phyloP scores from a whole-genome alignment of 352 stramenopile species.

The Elongisporangium undulatum region DNA sequence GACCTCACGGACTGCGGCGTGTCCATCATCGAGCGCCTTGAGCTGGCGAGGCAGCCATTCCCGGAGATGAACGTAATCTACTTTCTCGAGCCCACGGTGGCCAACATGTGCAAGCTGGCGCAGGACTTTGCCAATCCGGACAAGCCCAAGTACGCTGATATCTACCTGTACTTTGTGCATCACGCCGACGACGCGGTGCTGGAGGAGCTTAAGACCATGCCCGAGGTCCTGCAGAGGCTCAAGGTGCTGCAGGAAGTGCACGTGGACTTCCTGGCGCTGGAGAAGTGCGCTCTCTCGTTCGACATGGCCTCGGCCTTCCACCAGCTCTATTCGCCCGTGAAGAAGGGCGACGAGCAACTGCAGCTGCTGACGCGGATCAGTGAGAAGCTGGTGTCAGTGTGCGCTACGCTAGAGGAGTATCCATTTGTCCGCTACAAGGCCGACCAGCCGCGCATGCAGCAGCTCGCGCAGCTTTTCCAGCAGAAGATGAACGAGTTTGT shows the following conservation, averaged over 20 bases:
- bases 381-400: constrained; percentile 94
- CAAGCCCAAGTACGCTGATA: constrained; percentile 91
- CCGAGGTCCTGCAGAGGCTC: constrained; percentile 74
- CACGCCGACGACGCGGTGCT: constrained; percentile 77
- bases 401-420: constrained; percentile 96
- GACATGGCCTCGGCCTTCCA: constrained; percentile 86
- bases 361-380: constrained; percentile 63
- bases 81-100: constrained; percentile 85
- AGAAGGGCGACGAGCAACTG: constrained; percentile 33
- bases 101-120: constrained; percentile 82
- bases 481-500: constrained; percentile 96
- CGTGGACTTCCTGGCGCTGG: constrained; percentile 94
- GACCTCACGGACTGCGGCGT: constrained; percentile 97
- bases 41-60: constrained; percentile 94
- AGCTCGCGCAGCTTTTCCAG: constrained; percentile 91
- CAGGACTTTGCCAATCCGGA: constrained; percentile 73
- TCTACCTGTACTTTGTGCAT: constrained; percentile 94
- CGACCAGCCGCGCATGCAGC: constrained; percentile 77
- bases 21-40: constrained; percentile 94
- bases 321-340: constrained; percentile 68
- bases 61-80: constrained; percentile 97
- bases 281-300: constrained; percentile 93
- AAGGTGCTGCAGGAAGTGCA: constrained; percentile 94
- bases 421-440: constrained; percentile 93
- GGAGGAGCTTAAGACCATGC: constrained; percentile 79